Evolutionary conservation across 225 moss, liverwort and hornwort species (phyloP), one percentile per base, ranked within the genome.

Genomic region (Rhytidiadelphus loreus): DNA sequence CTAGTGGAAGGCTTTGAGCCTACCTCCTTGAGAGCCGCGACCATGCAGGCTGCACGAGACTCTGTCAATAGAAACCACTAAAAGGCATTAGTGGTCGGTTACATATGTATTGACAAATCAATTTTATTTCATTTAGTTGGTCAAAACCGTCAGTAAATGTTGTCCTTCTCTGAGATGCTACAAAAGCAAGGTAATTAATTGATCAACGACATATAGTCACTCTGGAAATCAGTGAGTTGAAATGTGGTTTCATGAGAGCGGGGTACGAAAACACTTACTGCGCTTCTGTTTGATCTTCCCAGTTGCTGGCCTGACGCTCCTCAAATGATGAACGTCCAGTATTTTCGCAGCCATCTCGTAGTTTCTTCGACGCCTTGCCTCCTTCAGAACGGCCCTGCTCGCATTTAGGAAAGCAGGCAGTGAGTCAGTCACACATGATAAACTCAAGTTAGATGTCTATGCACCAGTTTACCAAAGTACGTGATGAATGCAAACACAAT

Each of bases 311-410:
- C 62, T 73, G 41, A 90, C 57, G 30, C 64, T 85, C 64, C 90
- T 88, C 50, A 90, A 11, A 44, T 90, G 90, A 63, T 80, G 90
- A 58, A 88, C 70, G 23, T 88, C 81, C 64, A 90, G 17, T 29
- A 90, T 59, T 64, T 59, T 80, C 48, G 39, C 90, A 48, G 75
- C 81, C 66, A 85, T 41, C n/a, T 48, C 70, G 62, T 73, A 85
- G 41, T 88, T 75, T 48, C 20, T 33, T 56, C 88, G 84, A 11
- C 52, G 52, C 26, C 20, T 57, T 30, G 86, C 86, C 66, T 91
- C 91, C 37, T 71, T 65, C 60, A 91, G 17, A 81, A 91, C 86
- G 55, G 91, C 88, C 62, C 91, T 91, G 86, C 57, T 37, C 22
- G 56, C 80, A 63, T 79, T 90, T 57, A 3, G 46, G 35, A 41